phyloP scores from a whole-genome alignment of 2,329 filamentous ascomycete genomes.

The Zopfia rhizophila region DNA sequence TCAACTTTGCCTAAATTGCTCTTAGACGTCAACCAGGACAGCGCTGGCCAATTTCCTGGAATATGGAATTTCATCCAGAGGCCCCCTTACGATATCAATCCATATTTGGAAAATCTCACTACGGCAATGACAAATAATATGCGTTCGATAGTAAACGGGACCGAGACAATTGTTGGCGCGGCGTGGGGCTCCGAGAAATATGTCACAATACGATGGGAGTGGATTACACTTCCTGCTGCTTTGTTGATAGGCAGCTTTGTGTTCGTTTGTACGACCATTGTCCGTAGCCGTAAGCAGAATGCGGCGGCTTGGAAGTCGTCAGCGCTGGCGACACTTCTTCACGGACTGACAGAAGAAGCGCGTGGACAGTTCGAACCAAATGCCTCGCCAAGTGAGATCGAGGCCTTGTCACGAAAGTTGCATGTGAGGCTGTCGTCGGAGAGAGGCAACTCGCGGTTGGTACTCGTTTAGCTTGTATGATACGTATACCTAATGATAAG shows the following conservation, averaged over 20 bases:
- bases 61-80: slow-evolving; percentile 23
- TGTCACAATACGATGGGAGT: slow-evolving; percentile 25
- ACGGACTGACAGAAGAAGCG: slow-evolving; percentile 28
- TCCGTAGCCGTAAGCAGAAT: slow-evolving; percentile 12
- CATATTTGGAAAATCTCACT: slow-evolving; percentile 14
- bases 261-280: slow-evolving; percentile 23
- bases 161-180: slow-evolving; percentile 15
- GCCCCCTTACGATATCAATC: slow-evolving; percentile 22
- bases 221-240: slow-evolving; percentile 25
- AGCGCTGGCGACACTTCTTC: slow-evolving; percentile 27
- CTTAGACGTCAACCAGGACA: background rate
- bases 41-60: slow-evolving; percentile 8
- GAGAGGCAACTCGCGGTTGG: slow-evolving; percentile 6
- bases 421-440: slow-evolving; percentile 11
- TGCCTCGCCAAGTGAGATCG: slow-evolving; percentile 22
- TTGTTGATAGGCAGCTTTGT: slow-evolving; percentile 20
- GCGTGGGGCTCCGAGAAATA: slow-evolving; percentile 24
- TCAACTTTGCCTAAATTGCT: slow-evolving; percentile 3
- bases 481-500: no score
- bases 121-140: slow-evolving; percentile 26
- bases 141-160: slow-evolving; percentile 13
- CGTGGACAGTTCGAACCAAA: slow-evolving; percentile 14
- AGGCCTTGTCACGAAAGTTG: slow-evolving; percentile 23
- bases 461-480: slow-evolving; percentile 8
- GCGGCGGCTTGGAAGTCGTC: slow-evolving; percentile 30